Percentiles rank a stretch among this genome's conserved stretches.
Conservation (phyloP, 2,329 filamentous ascomycete species). For the Davidsoniella eucalypti region DNA sequence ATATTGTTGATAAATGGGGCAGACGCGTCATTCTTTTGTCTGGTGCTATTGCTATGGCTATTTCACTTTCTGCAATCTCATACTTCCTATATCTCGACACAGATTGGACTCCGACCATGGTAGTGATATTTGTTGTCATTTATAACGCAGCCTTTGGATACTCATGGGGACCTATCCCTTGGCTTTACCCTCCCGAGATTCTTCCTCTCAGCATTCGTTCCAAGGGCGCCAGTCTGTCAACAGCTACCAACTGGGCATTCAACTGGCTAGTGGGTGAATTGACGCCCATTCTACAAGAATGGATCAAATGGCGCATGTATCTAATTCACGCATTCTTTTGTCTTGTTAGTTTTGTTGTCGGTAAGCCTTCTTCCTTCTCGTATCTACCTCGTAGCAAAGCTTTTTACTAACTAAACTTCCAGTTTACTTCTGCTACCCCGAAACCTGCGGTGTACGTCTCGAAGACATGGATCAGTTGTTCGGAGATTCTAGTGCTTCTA, state of each 20-base stretch:
- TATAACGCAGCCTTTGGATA: conserved; percentile 97
- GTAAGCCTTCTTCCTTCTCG: conserved; percentile 37
- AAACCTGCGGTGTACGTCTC: conserved; percentile 84
- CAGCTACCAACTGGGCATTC: conserved; percentile 93
- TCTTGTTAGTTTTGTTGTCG: conserved; percentile 84
- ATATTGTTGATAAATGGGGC: conserved; percentile 84
- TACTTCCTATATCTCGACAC: conserved; percentile 92
- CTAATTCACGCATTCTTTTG: conserved; percentile 95
- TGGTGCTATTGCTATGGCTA: conserved; percentile 75
- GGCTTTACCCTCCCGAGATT: conserved; percentile 98
- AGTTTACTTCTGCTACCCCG: conserved; percentile 97
- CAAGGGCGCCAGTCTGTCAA: conserved; percentile 91
- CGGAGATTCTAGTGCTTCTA: conserved; percentile 74
- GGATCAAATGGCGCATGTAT: conserved; percentile 87
- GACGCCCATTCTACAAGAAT: conserved; percentile 82
- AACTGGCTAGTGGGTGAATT: conserved; percentile 95
- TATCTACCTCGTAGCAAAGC: neutral
- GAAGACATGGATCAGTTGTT: conserved; percentile 96
- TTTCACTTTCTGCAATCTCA: conserved; percentile 76
- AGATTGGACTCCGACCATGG: conserved; percentile 58
- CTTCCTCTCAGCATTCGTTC: conserved; percentile 89
- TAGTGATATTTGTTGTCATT: conserved; percentile 91
- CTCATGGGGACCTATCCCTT: conserved; percentile 90
- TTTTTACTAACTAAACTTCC: conserved; percentile 3
- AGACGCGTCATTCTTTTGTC: conserved; percentile 77